A percentile compares a stretch with the other conserved stretches of the same genome.
phyloP scores from a whole-genome alignment of 257 asterid genomes.

The Eustoma russellianum region DNA sequence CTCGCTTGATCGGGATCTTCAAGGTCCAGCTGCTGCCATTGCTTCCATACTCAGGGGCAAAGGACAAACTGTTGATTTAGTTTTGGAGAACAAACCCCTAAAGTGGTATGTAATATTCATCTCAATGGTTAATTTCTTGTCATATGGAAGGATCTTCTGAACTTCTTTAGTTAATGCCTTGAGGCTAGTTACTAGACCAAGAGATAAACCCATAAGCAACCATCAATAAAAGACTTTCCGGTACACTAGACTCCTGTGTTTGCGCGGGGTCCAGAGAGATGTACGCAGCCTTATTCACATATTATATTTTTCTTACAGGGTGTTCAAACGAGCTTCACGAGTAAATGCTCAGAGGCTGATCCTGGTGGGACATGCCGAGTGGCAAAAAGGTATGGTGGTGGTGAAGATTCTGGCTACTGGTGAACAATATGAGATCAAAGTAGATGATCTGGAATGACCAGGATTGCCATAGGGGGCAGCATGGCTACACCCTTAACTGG shows the following conservation, averaged over 20 bases:
- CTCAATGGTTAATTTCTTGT: not conserved
- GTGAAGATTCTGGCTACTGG: conserved; percentile 81
- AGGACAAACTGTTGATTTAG: conserved; percentile 82
- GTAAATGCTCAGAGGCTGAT: conserved; percentile 71
- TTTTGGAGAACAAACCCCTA: conserved; percentile 83
- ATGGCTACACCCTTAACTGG: no score
- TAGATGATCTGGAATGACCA: conserved; percentile 51
- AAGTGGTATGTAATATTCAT: conserved; percentile 47
- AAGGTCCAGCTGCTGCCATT: conserved; percentile 62
- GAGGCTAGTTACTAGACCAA: no score
- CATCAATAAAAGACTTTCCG: no score
- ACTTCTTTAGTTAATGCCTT: not conserved
- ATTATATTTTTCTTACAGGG: conserved; percentile 36
- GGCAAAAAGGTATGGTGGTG: conserved; percentile 83
- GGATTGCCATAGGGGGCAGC: not conserved
- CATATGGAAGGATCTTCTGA: not conserved
- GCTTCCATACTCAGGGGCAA: conserved; percentile 75
- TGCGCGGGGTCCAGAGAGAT: no score
- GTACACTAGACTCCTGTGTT: no score
- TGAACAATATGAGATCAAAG: conserved; percentile 59
- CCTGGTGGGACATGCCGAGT: conserved; percentile 74
- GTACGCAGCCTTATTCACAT: not conserved
- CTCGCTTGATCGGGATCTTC: conserved; percentile 72
- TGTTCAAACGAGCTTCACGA: conserved; percentile 72
- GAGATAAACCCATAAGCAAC: no score